Evolutionary conservation across 2,329 filamentous ascomycete genomes (phyloP).

Genomic region (Endothia cerciana): DNA sequence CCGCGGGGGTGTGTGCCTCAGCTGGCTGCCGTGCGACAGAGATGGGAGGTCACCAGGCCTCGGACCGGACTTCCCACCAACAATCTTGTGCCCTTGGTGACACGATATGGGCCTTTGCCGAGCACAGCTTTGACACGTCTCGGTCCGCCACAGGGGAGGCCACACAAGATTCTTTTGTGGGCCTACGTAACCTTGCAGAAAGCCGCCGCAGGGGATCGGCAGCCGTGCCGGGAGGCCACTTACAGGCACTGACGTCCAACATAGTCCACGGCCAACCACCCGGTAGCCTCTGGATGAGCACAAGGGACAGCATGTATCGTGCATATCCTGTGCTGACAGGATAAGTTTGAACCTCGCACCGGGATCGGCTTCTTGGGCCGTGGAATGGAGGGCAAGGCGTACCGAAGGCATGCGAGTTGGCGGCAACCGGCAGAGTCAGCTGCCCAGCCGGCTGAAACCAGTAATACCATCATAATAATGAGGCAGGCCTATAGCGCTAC

Average conservation of each 20-base stretch:
- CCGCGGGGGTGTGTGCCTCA: not conserved
- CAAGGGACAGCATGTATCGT: not conserved
- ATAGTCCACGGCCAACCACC: not conserved
- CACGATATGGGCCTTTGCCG: slow-evolving; percentile 14
- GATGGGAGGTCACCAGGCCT: slow-evolving; percentile 15
- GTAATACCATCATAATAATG: not conserved
- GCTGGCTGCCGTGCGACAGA: slow-evolving; percentile 11
- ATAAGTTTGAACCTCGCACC: not conserved
- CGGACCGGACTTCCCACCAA: slow-evolving; percentile 14
- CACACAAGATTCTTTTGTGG: slow-evolving; percentile 10
- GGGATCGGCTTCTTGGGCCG: no score
- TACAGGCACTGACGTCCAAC: not conserved
- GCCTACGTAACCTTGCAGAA: slow-evolving; percentile 6
- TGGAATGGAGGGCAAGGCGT: no score
- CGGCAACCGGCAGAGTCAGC: not conserved
- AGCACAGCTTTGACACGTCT: slow-evolving; percentile 25
- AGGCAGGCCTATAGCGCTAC: not conserved
- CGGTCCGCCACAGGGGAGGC: slow-evolving; percentile 19
- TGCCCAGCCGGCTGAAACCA: not conserved
- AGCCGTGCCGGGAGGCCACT: not conserved
- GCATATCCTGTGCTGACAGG: not conserved
- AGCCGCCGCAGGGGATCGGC: not conserved
- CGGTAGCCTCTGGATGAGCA: not conserved
- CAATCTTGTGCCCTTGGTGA: slow-evolving; percentile 15
- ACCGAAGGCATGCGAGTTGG: no score